Percentiles rank a stretch among this genome's conserved stretches.
These are phyloP conservation scores for Pyrrhoderma lamaoense DNA, from an alignment of 1,284 basidiomycete genomes.

Conservation along the genomic window DNA sequence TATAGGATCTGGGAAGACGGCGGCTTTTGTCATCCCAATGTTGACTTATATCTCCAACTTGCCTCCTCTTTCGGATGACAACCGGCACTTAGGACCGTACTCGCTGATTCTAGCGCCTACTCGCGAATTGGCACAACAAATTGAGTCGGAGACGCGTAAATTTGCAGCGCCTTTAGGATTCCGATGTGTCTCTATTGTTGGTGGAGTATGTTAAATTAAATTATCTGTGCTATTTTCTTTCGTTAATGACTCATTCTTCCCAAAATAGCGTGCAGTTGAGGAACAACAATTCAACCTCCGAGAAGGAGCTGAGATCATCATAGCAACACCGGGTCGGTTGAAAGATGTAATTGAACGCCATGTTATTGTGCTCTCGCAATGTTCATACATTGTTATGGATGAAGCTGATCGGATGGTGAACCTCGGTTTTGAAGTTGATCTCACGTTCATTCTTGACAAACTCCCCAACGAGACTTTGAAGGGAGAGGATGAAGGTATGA, in stretches of 20 bases:
- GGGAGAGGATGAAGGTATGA: conserved; percentile 63
- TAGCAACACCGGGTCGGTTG: conserved; percentile 95
- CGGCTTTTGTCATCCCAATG: conserved; percentile 99
- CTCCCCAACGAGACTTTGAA: conserved; percentile 82
- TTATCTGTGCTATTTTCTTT: neutral
- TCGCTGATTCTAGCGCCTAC: conserved; percentile 93
- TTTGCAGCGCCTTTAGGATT: conserved; percentile 86
- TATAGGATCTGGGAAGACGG: conserved; percentile 95
- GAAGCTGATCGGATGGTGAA: conserved; percentile 99
- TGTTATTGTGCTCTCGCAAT: conserved; percentile 92
- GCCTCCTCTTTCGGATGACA: conserved; percentile 84
- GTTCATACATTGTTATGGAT: conserved; percentile 98
- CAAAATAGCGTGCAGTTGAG: conserved; percentile 71
- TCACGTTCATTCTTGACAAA: conserved; percentile 93
- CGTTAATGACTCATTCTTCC: conserved; percentile 14
- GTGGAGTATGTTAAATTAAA: conserved; percentile 60
- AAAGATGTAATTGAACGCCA: conserved; percentile 97
- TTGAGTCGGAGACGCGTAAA: conserved; percentile 87
- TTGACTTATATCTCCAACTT: conserved; percentile 86
- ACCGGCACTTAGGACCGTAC: conserved; percentile 88
- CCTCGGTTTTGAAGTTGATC: conserved; percentile 90
- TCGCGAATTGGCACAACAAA: conserved; percentile 96
- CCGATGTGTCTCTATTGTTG: conserved; percentile 94
- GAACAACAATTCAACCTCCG: conserved; percentile 96
- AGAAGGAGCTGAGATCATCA: conserved; percentile 95